Evolutionary conservation across 2,329 filamentous ascomycete genomes (phyloP).

Genomic region (Fusarium heterosporum): DNA sequence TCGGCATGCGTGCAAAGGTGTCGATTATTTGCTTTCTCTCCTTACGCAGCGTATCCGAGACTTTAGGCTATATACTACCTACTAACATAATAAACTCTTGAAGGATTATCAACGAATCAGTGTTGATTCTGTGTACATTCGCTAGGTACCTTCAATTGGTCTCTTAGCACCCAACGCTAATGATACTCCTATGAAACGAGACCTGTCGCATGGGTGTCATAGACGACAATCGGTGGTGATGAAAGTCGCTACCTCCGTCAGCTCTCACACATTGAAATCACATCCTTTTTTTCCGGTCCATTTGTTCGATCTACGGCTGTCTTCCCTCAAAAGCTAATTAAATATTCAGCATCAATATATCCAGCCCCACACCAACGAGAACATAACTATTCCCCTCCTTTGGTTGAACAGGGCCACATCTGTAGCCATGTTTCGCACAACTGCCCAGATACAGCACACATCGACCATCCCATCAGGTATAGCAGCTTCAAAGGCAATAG

Average conservation of each 20-base stretch:
- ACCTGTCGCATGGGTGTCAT: not conserved
- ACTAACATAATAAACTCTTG: too few species aligned
- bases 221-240: not conserved
- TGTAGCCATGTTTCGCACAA: constrained; percentile 57
- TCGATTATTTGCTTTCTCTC: too few species aligned
- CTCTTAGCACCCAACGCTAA: not conserved
- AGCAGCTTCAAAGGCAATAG: constrained; percentile 53
- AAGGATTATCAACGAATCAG: not conserved
- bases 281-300: not conserved
- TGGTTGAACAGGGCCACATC: not conserved
- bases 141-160: not conserved
- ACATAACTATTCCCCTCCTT: not conserved
- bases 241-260: not conserved
- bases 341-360: too few species aligned
- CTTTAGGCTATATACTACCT: too few species aligned
- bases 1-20: too few species aligned
- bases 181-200: constrained; percentile 4
- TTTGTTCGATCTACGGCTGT: not conserved
- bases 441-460: constrained; percentile 56
- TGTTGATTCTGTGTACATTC: not conserved
- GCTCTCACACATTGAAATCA: not conserved
- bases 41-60: too few species aligned
- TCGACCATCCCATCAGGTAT: constrained; percentile 57
- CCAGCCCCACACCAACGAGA: not conserved
- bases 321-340: not conserved